Percentiles rank a stretch among this genome's conserved stretches.
Evolutionary conservation across 352 stramenopile genomes (phyloP).

Genomic region (Pythium coloratum): DNA sequence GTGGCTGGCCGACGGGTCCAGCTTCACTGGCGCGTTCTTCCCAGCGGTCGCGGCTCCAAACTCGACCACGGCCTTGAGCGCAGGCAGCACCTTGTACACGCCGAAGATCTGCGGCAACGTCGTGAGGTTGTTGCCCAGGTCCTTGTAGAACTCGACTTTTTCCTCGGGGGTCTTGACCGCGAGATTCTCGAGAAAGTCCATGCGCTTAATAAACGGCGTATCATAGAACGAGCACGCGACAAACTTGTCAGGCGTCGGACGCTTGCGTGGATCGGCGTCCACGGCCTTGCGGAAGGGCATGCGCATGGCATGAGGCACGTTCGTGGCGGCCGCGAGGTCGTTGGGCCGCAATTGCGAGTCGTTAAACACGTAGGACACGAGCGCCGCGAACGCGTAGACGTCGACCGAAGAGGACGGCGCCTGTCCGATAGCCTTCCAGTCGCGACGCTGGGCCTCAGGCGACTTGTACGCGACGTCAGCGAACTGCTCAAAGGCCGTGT

Average conservation of each 20-base stretch:
- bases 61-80: conserved; percentile 80
- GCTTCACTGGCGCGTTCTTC: conserved; percentile 67
- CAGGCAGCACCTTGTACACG: conserved; percentile 87
- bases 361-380: conserved; percentile 82
- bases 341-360: conserved; percentile 56
- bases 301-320: conserved; percentile 64
- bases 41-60: conserved; percentile 58
- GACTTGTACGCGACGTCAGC: conserved; percentile 77
- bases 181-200: conserved; percentile 94
- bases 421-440: conserved; percentile 65
- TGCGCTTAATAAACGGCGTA: conserved; percentile 91
- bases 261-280: conserved; percentile 52
- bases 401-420: conserved; percentile 61
- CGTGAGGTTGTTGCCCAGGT: conserved; percentile 73
- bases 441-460: conserved; percentile 81
- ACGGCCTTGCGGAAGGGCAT: conserved; percentile 85
- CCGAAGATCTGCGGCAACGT: conserved; percentile 71
- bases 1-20: conserved; percentile 84
- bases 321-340: conserved; percentile 58
- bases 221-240: conserved; percentile 91
- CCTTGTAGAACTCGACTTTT: conserved; percentile 94
- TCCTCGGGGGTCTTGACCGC: conserved; percentile 92
- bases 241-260: conserved; percentile 86
- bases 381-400: conserved; percentile 75
- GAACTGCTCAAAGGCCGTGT: conserved; percentile 85